Percentiles rank a stretch among this genome's conserved stretches.
Conservation (phyloP, 768 basidiomycete species). For the Mycena crocata region DNA sequence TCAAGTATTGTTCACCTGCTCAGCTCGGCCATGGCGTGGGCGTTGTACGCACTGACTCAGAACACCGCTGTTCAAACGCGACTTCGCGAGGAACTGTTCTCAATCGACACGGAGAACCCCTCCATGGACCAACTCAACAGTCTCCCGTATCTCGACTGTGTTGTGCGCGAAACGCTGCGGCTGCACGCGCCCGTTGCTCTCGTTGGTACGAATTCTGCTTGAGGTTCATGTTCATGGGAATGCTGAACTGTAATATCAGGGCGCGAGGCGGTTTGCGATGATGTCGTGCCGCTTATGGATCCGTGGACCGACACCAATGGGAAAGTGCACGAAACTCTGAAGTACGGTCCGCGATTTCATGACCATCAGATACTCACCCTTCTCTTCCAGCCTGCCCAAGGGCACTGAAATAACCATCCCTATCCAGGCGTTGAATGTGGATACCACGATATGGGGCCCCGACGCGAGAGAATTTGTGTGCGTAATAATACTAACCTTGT, state of each 20-base stretch:
- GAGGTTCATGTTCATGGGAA: no score
- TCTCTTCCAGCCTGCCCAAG: neutral
- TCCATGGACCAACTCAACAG: neutral
- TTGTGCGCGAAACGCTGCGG: no score
- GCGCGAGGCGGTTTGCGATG: neutral
- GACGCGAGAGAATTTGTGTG: neutral
- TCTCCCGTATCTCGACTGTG: neutral
- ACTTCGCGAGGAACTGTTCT: neutral
- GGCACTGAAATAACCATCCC: neutral
- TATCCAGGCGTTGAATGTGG: neutral
- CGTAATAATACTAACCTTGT: neutral
- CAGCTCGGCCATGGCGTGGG: neutral
- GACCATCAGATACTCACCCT: neutral
- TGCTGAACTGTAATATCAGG: no score
- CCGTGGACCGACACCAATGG: neutral
- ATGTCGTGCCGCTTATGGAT: neutral
- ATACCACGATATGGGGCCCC: neutral
- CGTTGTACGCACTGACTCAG: neutral
- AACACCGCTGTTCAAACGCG: neutral
- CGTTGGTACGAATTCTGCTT: neutral
- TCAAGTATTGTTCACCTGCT: no score
- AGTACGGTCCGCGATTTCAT: neutral
- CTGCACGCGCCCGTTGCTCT: neutral
- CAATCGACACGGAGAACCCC: neutral
- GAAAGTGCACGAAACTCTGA: constrained; percentile 38